Evolutionary conservation across 179 eudicot genomes (phyloP).

Genomic region (Kewa caespitosa): DNA sequence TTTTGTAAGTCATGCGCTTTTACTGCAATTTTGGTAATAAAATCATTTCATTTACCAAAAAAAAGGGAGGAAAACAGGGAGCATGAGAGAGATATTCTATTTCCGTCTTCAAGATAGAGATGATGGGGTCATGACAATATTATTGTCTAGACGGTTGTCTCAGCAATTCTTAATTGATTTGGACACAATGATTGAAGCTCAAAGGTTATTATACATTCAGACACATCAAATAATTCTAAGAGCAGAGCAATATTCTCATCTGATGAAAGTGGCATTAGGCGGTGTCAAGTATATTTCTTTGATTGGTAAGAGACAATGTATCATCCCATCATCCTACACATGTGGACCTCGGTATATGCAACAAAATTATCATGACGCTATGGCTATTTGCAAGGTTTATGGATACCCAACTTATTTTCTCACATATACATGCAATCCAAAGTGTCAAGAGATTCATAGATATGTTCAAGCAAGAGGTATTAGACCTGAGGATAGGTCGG

Average conservation of each 20-base stretch:
- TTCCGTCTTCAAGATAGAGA: neutral
- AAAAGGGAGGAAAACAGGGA: too few species aligned
- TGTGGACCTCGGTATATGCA: conserved; percentile 1
- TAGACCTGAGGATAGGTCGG: neutral
- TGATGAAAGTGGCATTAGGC: neutral
- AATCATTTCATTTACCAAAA: too few species aligned
- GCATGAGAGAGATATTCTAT: conserved; percentile 15
- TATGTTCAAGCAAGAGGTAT: neutral
- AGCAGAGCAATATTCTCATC: neutral
- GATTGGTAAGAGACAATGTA: neutral
- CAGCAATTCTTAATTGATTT: conserved; percentile 19
- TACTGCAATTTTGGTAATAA: too few species aligned
- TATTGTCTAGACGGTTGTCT: neutral
- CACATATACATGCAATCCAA: conserved; percentile 15
- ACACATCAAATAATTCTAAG: neutral
- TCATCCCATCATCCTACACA: conserved; percentile 7
- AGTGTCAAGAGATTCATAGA: conserved; percentile 5
- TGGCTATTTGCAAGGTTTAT: neutral
- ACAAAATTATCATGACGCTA: conserved; percentile 12
- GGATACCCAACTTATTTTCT: conserved; percentile 12
- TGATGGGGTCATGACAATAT: neutral
- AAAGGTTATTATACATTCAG: neutral
- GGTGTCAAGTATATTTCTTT: neutral
- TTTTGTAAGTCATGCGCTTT: too few species aligned
- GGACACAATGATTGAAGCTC: conserved; percentile 17